Conservation (phyloP, 768 basidiomycete species). For the Pleurotus tuoliensis region DNA sequence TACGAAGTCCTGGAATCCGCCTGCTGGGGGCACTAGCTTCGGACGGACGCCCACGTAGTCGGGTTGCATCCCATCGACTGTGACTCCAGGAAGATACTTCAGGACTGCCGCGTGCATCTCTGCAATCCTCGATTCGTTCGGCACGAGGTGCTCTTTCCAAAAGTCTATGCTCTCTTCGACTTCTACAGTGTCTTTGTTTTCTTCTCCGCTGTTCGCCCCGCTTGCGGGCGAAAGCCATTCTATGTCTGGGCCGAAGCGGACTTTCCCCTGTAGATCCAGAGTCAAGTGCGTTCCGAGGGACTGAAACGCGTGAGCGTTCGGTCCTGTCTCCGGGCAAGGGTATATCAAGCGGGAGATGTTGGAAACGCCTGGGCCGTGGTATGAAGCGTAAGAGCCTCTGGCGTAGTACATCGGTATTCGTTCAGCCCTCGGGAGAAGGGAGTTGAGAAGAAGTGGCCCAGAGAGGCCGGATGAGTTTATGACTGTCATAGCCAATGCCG, state of each 20-base stretch:
- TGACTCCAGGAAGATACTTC: slow-evolving; percentile 66
- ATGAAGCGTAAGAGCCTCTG: slow-evolving; percentile 84
- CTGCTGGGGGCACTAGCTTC: slow-evolving; percentile 71
- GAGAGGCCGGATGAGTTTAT: slow-evolving; percentile 84
- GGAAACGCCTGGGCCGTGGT: slow-evolving; percentile 73
- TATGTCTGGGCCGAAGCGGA: slow-evolving; percentile 91
- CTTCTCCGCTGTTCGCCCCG: slow-evolving; percentile 26
- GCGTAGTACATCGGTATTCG: slow-evolving; percentile 78
- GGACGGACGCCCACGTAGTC: slow-evolving; percentile 88
- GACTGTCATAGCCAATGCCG: slow-evolving; percentile 68
- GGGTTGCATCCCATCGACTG: slow-evolving; percentile 57
- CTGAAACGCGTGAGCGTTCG: slow-evolving; percentile 62
- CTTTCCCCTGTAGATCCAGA: slow-evolving; percentile 76
- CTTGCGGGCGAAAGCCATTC: slow-evolving; percentile 73
- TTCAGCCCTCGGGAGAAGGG: slow-evolving; percentile 50
- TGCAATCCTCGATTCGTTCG: slow-evolving; percentile 54
- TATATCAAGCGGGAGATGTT: slow-evolving; percentile 79
- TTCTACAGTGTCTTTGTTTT: slow-evolving; percentile 19
- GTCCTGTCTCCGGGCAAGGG: slow-evolving; percentile 74
- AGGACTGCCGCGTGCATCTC: slow-evolving; percentile 73
- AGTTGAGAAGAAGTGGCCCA: slow-evolving; percentile 66
- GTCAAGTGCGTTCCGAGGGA: slow-evolving; percentile 92
- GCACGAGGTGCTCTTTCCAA: slow-evolving; percentile 66
- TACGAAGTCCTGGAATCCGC: slow-evolving; percentile 83
- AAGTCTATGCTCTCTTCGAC: slow-evolving; percentile 55